Conservation (phyloP, 2,329 filamentous ascomycete species). For the Sclerotinia sclerotiorum region DNA sequence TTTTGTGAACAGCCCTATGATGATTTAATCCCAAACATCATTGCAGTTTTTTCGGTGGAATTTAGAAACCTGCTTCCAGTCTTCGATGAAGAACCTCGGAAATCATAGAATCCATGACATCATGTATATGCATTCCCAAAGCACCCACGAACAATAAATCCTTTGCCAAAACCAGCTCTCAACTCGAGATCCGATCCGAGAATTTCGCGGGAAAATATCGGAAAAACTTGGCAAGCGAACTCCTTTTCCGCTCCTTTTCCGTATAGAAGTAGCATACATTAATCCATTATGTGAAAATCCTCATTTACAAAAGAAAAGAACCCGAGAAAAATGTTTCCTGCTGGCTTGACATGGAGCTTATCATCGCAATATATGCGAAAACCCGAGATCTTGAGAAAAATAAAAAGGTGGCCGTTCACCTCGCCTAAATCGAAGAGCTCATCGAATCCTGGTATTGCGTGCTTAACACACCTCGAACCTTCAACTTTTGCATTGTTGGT, state of each 20-base stretch:
- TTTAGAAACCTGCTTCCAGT: not conserved
- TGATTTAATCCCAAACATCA: not conserved
- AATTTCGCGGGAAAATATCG: not conserved
- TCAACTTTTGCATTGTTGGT: not conserved
- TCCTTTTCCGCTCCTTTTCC: not conserved
- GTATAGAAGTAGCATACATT: too few species aligned
- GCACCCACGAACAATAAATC: not conserved
- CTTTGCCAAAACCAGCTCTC: not conserved
- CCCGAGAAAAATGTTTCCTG: not conserved
- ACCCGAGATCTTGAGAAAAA: not conserved
- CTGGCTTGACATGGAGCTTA: not conserved
- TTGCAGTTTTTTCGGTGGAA: not conserved
- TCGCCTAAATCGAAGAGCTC: constrained; percentile 23
- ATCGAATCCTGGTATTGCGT: constrained; percentile 23
- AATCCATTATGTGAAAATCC: not conserved
- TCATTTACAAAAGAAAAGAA: not conserved
- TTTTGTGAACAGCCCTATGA: not conserved
- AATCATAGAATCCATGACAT: not conserved
- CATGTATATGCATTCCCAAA: not conserved
- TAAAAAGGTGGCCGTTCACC: not conserved
- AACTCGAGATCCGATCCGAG: not conserved
- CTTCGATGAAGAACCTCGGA: not conserved
- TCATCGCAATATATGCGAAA: not conserved
- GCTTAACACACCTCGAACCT: constrained; percentile 8
- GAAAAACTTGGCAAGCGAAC: constrained; percentile 9